Base-by-base conservation (phyloP, 192 early-diverging fungal genomes). In the Spizellomyces punctatus region DNA sequence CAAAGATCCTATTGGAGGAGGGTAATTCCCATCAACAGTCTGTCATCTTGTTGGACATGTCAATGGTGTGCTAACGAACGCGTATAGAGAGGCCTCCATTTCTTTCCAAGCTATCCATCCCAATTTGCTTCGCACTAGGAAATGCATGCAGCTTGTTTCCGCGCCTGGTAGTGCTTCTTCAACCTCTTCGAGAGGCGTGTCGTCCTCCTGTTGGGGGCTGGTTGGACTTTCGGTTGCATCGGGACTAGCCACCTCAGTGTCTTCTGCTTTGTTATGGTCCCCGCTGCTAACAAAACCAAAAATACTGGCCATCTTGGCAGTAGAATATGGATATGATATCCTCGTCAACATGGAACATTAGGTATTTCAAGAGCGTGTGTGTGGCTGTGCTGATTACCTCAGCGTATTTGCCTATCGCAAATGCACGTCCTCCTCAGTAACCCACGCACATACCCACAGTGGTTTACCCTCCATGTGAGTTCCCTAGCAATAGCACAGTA, bases 51-150 rank as follows among this genome's bases (percentile, higher is more conserved):
- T 36, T 54, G 62, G 47, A 3, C 27, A 36, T 36, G 27, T 36
- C 27, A 36, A 36, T 36, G 27, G 27, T 36, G 27, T 36, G n/a
- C 14, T 8, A 21, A 73, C 63, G 7, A 64, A 80, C 75, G 63
- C 57, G 52, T 77, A 80, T 43, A 80, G 76, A 4, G 75, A 65
- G 8, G 81, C 78, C 67, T 85, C 83, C 22, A 59, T 50, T 45
- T 85, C 81, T 69, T 81, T 81, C 84, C 84, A 85, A 0, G 69
- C 72, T 36, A 85, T 81, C 84, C 84, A 85, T 2, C 84, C 84
- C 63, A 85, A 67, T 57, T 83, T 83, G 9, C 76, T 74, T 10
- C 61, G 47, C 10, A 79, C 79, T 36, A 57, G 48, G 57, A 83
- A 76, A 56, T 85, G 81, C 62, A 85, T 72, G 22, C 69, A 73